These are phyloP conservation scores for Daldinia sp. DNA, from an alignment of 2,329 filamentous ascomycete species.

Conservation along the genomic window DNA sequence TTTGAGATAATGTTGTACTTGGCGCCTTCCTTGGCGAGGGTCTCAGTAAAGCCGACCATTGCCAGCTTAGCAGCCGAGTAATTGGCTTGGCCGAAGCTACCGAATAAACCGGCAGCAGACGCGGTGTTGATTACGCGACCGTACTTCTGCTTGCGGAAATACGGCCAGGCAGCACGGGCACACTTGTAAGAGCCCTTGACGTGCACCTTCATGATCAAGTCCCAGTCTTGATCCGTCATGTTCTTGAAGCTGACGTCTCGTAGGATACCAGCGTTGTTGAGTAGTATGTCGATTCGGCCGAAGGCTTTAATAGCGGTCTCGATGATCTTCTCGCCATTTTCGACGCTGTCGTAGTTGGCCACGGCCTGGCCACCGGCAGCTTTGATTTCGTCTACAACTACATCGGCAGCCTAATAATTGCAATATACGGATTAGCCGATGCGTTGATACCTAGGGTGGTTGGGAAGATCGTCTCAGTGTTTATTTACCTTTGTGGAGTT, in stretches of 20 bases:
- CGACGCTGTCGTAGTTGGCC: conserved; percentile 96
- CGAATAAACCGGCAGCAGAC: conserved; percentile 95
- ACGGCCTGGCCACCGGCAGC: conserved; percentile 93
- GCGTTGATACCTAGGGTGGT: not conserved
- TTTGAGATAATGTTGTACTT: conserved; percentile 99
- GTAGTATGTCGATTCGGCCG: conserved; percentile 90
- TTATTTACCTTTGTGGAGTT: conserved; percentile 80
- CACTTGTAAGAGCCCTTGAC: conserved; percentile 96
- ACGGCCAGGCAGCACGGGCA: conserved; percentile 91
- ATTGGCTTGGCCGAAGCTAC: conserved; percentile 95
- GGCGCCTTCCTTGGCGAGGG: conserved; percentile 93
- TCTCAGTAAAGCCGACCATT: conserved; percentile 97
- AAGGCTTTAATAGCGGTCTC: conserved; percentile 84
- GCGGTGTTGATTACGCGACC: conserved; percentile 96
- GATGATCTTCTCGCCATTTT: conserved; percentile 94
- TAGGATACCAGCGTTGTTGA: conserved; percentile 98
- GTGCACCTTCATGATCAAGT: conserved; percentile 92
- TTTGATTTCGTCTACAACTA: conserved; percentile 85
- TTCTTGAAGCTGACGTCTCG: conserved; percentile 98
- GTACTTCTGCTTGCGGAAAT: conserved; percentile 99
- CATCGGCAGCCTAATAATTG: conserved; percentile 76
- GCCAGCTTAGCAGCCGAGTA: conserved; percentile 98
- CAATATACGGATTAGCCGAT: conserved; percentile 42
- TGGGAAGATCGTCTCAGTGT: not conserved
- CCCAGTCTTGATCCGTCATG: conserved; percentile 97